A percentile compares a stretch with the other conserved stretches of the same genome.
Conservation (phyloP, 1,284 basidiomycete genomes). For the Rhodotorula glutinis region DNA sequence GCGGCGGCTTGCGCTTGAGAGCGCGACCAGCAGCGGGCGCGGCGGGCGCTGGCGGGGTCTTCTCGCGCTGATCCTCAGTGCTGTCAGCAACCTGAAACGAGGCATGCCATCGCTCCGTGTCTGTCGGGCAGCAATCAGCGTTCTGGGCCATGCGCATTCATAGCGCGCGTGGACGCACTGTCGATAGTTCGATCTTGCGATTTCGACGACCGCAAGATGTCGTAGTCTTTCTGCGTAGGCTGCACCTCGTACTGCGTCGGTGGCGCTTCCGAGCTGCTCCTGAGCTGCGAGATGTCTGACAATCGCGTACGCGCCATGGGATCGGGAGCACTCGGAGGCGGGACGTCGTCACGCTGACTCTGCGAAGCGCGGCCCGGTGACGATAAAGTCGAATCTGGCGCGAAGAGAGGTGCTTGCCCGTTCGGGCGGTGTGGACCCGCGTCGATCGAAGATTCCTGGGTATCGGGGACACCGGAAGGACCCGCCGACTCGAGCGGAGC, state of each 20-base stretch:
- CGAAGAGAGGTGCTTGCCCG: conserved; percentile 1
- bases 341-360: background rate
- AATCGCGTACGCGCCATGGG: conserved; percentile 1
- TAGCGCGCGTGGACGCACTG: too few species aligned
- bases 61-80: background rate
- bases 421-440: background rate
- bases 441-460: background rate
- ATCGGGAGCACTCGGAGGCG: background rate
- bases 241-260: conserved; percentile 10
- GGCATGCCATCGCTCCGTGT: conserved; percentile 2
- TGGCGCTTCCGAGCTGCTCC: conserved; percentile 12
- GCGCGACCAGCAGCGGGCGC: conserved; percentile 1
- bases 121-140: too few species aligned
- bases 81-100: background rate
- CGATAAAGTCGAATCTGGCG: background rate
- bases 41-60: background rate
- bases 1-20: background rate
- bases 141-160: too few species aligned
- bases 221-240: conserved; percentile 19
- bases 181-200: conserved; percentile 5
- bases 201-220: background rate
- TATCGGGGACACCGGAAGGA: background rate
- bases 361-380: background rate
- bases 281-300: conserved; percentile 13
- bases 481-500: background rate